These are phyloP conservation scores for Pythium dissimile DNA, from an alignment of 352 stramenopile species.

Conservation along the genomic window DNA sequence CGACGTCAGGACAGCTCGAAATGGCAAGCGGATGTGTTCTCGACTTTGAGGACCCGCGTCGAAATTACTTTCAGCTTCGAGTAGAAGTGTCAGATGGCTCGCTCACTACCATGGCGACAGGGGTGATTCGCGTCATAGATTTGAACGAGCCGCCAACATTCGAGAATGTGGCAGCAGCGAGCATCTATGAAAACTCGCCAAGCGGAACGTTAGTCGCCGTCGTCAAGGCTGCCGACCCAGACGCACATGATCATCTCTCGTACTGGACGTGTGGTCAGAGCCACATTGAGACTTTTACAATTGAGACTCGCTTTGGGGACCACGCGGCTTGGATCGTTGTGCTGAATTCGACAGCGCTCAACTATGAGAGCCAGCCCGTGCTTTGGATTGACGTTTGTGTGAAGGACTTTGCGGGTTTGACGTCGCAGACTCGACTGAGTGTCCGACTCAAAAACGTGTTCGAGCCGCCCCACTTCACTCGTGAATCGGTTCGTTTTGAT, in stretches of 20 bases:
- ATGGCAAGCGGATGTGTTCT: slow-evolving; percentile 17
- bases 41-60: slow-evolving; percentile 16
- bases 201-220: slow-evolving; percentile 20
- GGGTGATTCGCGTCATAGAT: slow-evolving; percentile 24
- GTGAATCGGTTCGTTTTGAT: slow-evolving; percentile 22
- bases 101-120: not conserved
- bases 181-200: slow-evolving; percentile 21
- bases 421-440: slow-evolving; percentile 16
- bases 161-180: not conserved
- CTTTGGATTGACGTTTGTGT: slow-evolving; percentile 54
- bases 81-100: slow-evolving; percentile 23
- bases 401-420: slow-evolving; percentile 32
- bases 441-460: slow-evolving; percentile 45
- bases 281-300: slow-evolving; percentile 25
- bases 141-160: slow-evolving; percentile 41
- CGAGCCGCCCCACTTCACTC: slow-evolving; percentile 39
- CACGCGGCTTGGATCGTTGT: slow-evolving; percentile 27
- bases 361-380: slow-evolving; percentile 33
- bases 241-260: slow-evolving; percentile 29
- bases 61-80: slow-evolving; percentile 15
- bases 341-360: slow-evolving; percentile 29
- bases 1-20: slow-evolving; percentile 15
- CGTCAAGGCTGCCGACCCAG: slow-evolving; percentile 32
- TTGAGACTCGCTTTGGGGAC: slow-evolving; percentile 13
- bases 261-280: slow-evolving; percentile 53